Evolutionary conservation across 805 yeast species (phyloP), one percentile per base, ranked within the genome.

Genomic region (Pichia heedii): DNA sequence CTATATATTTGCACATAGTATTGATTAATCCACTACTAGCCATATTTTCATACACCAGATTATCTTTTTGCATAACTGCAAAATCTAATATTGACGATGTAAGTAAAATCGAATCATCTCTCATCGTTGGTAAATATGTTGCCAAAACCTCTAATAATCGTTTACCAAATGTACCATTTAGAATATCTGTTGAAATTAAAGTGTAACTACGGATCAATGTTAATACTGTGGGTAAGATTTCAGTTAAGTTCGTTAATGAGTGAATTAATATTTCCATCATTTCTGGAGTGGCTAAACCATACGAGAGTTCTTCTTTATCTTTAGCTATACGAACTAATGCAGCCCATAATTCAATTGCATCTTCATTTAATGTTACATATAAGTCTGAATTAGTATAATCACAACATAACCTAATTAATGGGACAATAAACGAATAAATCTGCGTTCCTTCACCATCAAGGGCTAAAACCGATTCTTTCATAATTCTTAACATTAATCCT

Each of bases 281-380:
- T 12, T 41, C 26, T 16, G 73, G 52, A 16, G 65, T 64, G 4
- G 69, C 43, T 22, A 84, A 59, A 13, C 62, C 58, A 26, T 62
- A 62, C 5, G 70, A 65, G 3, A 65, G 47, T 4, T 61, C 51
- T 5, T 45, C 40, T 13, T 55, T 48, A 1, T 51, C 33, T 1
- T 90, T 84, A 42, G 74, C 73, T 48, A 79, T 77, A 49, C 77
- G 84, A 41, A 87, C 57, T 2, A 84, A 58, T 1, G 81, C 69
- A n/a, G 74, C 67, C 95, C 96, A 87, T 35, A 89, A 66, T 44
- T 86, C 95, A 55, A 76, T 78, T 0, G 94, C 96, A 63, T 89
- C 97, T 56, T 89, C 97, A 18, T 81, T 71, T 10, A 89, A 60
- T 42, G 84, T 66, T 2, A 74, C 64, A 46, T 76, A 73, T 41